phyloP scores from a whole-genome alignment of 768 basidiomycete species.

The Tephrocybe sp. region DNA sequence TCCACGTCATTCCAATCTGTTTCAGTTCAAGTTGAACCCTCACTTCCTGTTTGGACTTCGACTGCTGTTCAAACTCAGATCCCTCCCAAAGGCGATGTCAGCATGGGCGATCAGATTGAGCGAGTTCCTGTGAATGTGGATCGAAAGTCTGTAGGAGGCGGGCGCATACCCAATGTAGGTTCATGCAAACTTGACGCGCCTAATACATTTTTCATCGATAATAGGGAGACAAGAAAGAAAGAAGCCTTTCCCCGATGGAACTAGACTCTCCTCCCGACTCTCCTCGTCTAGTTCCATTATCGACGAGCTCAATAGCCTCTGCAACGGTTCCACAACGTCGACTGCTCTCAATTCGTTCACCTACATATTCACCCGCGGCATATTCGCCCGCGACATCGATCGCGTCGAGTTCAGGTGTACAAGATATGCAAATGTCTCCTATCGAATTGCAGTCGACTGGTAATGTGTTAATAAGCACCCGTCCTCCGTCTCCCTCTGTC shows the following conservation, averaged over 20 bases:
- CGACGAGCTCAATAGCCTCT: slow-evolving; percentile 1
- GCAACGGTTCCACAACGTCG: neutral
- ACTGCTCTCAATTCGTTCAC: neutral
- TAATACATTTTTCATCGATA: slow-evolving; percentile 10
- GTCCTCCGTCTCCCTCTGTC: neutral
- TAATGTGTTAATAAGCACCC: neutral
- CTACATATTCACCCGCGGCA: slow-evolving; percentile 22
- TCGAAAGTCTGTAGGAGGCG: neutral
- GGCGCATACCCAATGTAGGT: slow-evolving; percentile 15
- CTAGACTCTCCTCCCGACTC: slow-evolving; percentile 48
- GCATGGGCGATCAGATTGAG: slow-evolving; percentile 22
- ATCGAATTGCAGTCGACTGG: slow-evolving; percentile 7
- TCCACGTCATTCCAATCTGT: slow-evolving; percentile 14
- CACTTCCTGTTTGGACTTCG: slow-evolving; percentile 8
- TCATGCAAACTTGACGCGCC: neutral
- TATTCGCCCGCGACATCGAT: slow-evolving; percentile 24
- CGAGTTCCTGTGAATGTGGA: neutral
- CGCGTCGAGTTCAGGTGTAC: slow-evolving; percentile 22
- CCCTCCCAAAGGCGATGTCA: slow-evolving; percentile 12
- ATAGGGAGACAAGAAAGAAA: slow-evolving; percentile 23
- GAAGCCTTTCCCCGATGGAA: slow-evolving; percentile 65
- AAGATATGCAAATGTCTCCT: slow-evolving; percentile 28
- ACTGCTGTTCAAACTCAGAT: slow-evolving; percentile 18
- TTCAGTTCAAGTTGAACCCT: slow-evolving; percentile 21
- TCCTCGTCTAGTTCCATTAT: slow-evolving; percentile 20